Evolutionary conservation across 1,284 basidiomycete species (phyloP), one percentile per base, ranked within the genome.

Genomic region (Limonomyces culmigenus): DNA sequence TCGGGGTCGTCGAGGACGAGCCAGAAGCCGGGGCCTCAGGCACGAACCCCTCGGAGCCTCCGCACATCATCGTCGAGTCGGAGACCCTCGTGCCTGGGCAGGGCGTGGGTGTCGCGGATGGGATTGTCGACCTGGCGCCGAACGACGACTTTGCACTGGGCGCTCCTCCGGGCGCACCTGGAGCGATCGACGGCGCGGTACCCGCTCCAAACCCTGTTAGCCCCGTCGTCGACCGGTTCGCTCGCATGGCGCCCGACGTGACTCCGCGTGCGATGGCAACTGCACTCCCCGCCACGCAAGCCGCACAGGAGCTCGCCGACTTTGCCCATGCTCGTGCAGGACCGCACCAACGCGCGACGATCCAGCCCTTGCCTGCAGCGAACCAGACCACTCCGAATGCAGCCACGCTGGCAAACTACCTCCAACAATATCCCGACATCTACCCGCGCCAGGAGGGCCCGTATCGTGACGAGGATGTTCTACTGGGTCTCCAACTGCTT

Each of bases 401-500:
- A 14, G 33, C n/a, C 2, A 40, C 35, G 2, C 34, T 40, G 3
- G 36, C 18, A 14, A 38, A 38, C 34, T 20, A 25, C 6, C 33
- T 20, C 14, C 33, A 34, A 18, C 41, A 16, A 16, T 25, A 38
- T 38, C 42, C 48, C 34, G 50, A 53, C 29, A 54, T 52, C 38
- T 50, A 56, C 39, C 56, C 54, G 36, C 49, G 56, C 34, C 47
- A 52, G 20, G 47, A 53, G 27, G 75, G 76, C 0, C 73, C 72
- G 15, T 96, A 92, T 56, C 74, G 88, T 19, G 92, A 98, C 51
- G 92, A 97, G 50, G 92, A 96, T 47, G 89, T 98, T 0, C 60
- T 98, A 3, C 70, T 95, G 13, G 76, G 81, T 17, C 60, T 98
- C 12, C 93, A 98, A 55, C 70, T 98, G 2, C 65, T 98, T 0